These are phyloP conservation scores for Fusarium sororula DNA, from an alignment of 2,329 filamentous ascomycete genomes.

Conservation along the genomic window DNA sequence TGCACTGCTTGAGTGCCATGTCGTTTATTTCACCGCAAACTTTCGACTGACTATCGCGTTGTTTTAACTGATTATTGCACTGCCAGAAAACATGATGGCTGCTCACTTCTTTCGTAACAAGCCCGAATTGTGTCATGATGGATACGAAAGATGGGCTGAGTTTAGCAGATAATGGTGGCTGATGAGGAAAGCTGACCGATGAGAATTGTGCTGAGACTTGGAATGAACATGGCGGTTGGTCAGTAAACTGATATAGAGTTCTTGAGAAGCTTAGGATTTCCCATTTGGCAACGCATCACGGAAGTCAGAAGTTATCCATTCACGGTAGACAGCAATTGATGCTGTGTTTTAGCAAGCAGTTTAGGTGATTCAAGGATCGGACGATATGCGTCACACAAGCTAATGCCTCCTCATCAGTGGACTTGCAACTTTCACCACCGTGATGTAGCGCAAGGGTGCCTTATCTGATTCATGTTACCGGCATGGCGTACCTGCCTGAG, in stretches of 20 bases:
- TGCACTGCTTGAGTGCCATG: neutral
- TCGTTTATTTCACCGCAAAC: neutral
- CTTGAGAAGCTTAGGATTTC: accelerated
- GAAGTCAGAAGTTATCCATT: accelerated
- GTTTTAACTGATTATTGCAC: neutral
- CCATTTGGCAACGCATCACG: neutral
- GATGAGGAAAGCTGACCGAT: accelerated
- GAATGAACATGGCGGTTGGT: too few species aligned
- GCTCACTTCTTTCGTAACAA: accelerated
- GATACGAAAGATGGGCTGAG: too few species aligned
- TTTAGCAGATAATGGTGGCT: accelerated
- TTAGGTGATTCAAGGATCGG: neutral
- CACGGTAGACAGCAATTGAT: accelerated
- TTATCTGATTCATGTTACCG: neutral
- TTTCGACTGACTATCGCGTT: too few species aligned
- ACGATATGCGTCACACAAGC: neutral
- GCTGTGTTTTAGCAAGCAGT: neutral
- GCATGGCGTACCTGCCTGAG: accelerated
- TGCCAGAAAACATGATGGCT: neutral
- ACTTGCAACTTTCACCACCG: accelerated
- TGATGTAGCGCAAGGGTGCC: neutral
- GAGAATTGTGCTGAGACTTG: accelerated
- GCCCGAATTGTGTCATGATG: neutral
- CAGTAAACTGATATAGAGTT: neutral
- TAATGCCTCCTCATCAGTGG: accelerated